Base-by-base conservation (phyloP, 2,329 filamentous ascomycete genomes). In the Ampelomyces quisqualis region DNA sequence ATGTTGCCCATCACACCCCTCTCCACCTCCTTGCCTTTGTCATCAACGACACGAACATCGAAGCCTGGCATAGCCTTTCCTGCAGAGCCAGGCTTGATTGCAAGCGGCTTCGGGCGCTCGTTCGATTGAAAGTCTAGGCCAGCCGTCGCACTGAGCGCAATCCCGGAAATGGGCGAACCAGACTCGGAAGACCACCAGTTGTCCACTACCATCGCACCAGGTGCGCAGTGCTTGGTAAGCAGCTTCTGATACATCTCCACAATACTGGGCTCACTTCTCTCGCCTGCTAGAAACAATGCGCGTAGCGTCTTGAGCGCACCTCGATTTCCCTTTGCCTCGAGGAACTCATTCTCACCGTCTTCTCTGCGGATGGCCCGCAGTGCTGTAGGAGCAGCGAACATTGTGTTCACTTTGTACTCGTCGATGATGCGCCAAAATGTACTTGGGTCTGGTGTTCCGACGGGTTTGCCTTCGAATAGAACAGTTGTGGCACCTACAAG, bases 61-160 rank as follows among this genome's bases (percentile, higher is more conserved):
- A 95, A 96, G 0, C 90, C 91, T 0, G 90, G 90, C 84, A 94
- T 89, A 0, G 90, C 80, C 64, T 95, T 93, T 0, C 90, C 90
- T 4, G 90, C 91, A 45, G 87, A 91, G 1, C 91, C 91, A 1
- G 90, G 87, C 55, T 86, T 90, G 62, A 91, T 80, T 0, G 71
- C 65, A 20, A 86, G 68, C 2, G 84, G 78, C 26, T 70, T 70
- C 34, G 65, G 47, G 5, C 62, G 62, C 20, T 56, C 53, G 11
- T 67, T 59, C 3, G 73, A 75, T 9, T 62, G 67, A 34, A 79
- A 75, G 43, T 82, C 69, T 35, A 74, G 70, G 0, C 79, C 85
- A 0, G 79, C 77, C 29, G 80, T 74, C 3, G 87, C 80, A 2
- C 82, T 77, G 21, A 85, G 70, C 4, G 82, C 79, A 9, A 86